These are phyloP conservation scores for Amyloporia xantha DNA, from an alignment of 768 basidiomycete species.

Conservation along the genomic window DNA sequence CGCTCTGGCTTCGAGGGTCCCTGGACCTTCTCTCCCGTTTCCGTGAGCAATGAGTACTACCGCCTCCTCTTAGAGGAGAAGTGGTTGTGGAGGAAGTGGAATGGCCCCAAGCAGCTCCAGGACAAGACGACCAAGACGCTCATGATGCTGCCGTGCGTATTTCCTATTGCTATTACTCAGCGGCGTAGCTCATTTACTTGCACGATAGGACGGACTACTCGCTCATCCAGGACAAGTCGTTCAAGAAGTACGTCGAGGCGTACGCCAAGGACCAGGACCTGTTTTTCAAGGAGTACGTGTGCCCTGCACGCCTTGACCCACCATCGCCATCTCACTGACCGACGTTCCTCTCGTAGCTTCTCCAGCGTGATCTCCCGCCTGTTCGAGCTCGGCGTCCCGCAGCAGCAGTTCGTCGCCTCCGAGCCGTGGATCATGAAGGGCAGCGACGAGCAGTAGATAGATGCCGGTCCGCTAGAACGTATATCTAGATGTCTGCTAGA, in stretches of 20 bases:
- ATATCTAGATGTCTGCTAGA: background rate
- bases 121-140: constrained; percentile 84
- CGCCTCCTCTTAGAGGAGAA: constrained; percentile 83
- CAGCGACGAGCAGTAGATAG: constrained; percentile 31
- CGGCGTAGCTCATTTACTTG: too few relatives aligned
- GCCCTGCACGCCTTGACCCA: background rate
- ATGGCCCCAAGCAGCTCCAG: constrained; percentile 86
- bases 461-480: background rate
- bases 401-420: constrained; percentile 60
- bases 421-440: constrained; percentile 74
- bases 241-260: constrained; percentile 81
- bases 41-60: constrained; percentile 82
- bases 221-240: constrained; percentile 82
- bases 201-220: constrained; percentile 75
- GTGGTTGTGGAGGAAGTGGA: constrained; percentile 97
- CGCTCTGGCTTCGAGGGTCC: constrained; percentile 81
- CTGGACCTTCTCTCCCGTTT: constrained; percentile 94
- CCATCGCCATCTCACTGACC: constrained; percentile 3
- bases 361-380: constrained; percentile 68
- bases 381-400: constrained; percentile 91
- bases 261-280: constrained; percentile 82
- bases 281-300: constrained; percentile 89
- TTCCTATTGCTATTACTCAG: too few relatives aligned
- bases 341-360: constrained; percentile 50
- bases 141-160: constrained; percentile 92